phyloP scores from a whole-genome alignment of 139 green algal species.

The Micractinium sp. region DNA sequence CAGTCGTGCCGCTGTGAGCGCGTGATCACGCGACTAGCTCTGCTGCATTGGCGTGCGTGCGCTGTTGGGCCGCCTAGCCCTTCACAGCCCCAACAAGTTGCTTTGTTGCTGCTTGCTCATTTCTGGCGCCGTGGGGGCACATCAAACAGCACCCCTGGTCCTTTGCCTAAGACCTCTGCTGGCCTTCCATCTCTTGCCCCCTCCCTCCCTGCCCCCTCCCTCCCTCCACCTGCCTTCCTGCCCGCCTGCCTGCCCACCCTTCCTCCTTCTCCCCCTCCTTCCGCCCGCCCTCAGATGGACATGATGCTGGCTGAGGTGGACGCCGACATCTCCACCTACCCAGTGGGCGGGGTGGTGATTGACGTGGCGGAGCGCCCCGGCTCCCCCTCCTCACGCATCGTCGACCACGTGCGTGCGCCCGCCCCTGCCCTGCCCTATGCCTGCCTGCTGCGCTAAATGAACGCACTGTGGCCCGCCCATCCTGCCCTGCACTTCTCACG shows the following conservation, averaged over 20 bases:
- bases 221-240: neutral
- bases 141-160: too few species aligned
- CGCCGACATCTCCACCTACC: conserved; percentile 25
- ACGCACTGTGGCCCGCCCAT: neutral
- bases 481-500: too few species aligned
- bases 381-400: conserved; percentile 14
- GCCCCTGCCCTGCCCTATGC: neutral
- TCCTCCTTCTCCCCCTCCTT: neutral
- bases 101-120: too few species aligned
- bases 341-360: conserved; percentile 17
- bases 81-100: too few species aligned
- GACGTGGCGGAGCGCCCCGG: conserved; percentile 15
- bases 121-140: too few species aligned
- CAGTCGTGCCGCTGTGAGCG: too few species aligned
- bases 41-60: too few species aligned
- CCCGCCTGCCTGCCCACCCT: neutral
- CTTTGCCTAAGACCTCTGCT: too few species aligned
- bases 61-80: too few species aligned
- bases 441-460: neutral
- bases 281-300: conserved; percentile 1
- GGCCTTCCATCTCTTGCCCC: too few species aligned
- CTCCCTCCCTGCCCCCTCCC: neutral
- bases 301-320: conserved; percentile 30
- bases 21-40: too few species aligned
- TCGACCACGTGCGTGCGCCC: neutral